Percentiles rank a stretch among this genome's conserved stretches.
These are phyloP conservation scores for Sporobolomyces phaffii DNA, from an alignment of 768 basidiomycete species.

Conservation along the genomic window DNA sequence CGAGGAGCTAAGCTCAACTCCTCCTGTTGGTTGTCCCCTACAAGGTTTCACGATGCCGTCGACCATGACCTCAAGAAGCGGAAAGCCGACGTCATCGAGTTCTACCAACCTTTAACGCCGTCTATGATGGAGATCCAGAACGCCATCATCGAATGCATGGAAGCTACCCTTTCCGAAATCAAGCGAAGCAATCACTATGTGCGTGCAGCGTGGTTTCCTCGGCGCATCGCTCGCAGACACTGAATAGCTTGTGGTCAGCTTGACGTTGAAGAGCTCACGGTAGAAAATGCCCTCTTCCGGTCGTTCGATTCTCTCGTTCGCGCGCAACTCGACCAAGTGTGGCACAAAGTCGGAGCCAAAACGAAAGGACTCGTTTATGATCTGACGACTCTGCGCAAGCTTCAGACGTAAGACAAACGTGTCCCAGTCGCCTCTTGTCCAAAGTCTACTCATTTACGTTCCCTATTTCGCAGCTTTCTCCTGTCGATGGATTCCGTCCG, in stretches of 20 bases:
- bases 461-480: slow-evolving; percentile 58
- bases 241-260: slow-evolving; percentile 53
- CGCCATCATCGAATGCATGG: slow-evolving; percentile 91
- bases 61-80: slow-evolving; percentile 74
- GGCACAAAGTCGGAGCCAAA: slow-evolving; percentile 90
- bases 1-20: too few relatives aligned
- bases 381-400: slow-evolving; percentile 71
- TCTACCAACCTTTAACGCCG: slow-evolving; percentile 77
- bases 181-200: slow-evolving; percentile 77
- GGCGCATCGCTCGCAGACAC: neutral
- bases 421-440: slow-evolving; percentile 41
- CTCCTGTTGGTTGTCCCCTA: too few relatives aligned
- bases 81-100: slow-evolving; percentile 82
- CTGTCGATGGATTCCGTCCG: slow-evolving; percentile 83
- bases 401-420: slow-evolving; percentile 57
- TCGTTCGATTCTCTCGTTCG: slow-evolving; percentile 86
- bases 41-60: slow-evolving; percentile 88
- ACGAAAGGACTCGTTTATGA: slow-evolving; percentile 89
- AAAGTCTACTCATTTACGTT: neutral
- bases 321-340: slow-evolving; percentile 81
- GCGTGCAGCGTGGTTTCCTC: slow-evolving; percentile 10
- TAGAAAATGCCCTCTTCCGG: slow-evolving; percentile 88
- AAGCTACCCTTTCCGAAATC: slow-evolving; percentile 75
- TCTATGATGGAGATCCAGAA: slow-evolving; percentile 87
- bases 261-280: slow-evolving; percentile 83